Conservation (phyloP, 495 filamentous ascomycete genomes). For the Tetracladium setigerum region DNA sequence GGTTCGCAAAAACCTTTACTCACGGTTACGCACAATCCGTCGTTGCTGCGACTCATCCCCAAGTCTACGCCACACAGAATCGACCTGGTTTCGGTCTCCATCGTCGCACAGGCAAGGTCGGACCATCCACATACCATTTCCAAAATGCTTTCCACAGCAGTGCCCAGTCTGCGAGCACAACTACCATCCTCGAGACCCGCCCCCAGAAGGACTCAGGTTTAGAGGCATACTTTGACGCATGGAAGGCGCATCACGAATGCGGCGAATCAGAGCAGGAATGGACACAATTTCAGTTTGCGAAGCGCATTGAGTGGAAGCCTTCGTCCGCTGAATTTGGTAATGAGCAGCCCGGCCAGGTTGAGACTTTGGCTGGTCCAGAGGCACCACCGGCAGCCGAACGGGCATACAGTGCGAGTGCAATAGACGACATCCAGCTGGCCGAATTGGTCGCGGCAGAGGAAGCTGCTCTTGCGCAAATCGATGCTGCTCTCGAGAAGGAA, state of each 20-base stretch:
- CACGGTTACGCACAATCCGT: conserved; percentile 97
- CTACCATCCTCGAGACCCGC: conserved; percentile 30
- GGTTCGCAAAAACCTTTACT: conserved; percentile 90
- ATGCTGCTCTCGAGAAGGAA: conserved; percentile 59
- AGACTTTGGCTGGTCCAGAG: conserved; percentile 24
- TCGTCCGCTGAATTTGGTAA: conserved; percentile 38
- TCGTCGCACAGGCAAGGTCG: conserved; percentile 31
- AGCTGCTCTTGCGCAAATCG: conserved; percentile 47
- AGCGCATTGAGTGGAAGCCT: conserved; percentile 81
- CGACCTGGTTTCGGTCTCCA: conserved; percentile 39
- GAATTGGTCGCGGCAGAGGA: conserved; percentile 39
- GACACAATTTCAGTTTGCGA: conserved; percentile 82
- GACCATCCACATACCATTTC: conserved; percentile 47
- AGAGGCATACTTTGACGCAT: conserved; percentile 83
- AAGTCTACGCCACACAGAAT: conserved; percentile 69
- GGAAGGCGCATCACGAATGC: conserved; percentile 64
- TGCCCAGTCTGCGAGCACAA: conserved; percentile 21
- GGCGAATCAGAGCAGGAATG: conserved; percentile 66
- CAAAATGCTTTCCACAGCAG: conserved; percentile 66
- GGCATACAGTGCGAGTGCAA: conserved; percentile 39
- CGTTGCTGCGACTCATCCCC: conserved; percentile 83
- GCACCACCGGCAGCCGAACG: conserved; percentile 24
- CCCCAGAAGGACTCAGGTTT: conserved; percentile 47
- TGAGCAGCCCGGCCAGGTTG: conserved; percentile 35
- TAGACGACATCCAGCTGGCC: conserved; percentile 54